These are phyloP conservation scores for Coprinopsis sp. DNA, from an alignment of 768 basidiomycete species.

Conservation along the genomic window DNA sequence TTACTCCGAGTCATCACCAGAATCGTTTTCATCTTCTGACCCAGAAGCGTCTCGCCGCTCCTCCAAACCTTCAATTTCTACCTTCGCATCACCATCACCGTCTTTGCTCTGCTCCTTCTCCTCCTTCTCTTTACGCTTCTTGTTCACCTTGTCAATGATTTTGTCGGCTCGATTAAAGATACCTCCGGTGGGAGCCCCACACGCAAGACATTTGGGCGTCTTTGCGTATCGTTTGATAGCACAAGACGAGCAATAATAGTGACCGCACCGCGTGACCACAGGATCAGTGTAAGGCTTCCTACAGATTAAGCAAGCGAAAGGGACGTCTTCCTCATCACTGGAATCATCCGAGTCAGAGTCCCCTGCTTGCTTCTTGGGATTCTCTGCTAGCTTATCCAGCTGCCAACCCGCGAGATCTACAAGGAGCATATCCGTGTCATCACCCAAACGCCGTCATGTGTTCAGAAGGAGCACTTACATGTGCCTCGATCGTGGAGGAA, in stretches of 20 bases:
- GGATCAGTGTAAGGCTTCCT: conserved; percentile 93
- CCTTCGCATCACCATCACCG: conserved; percentile 31
- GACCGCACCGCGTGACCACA: conserved; percentile 92
- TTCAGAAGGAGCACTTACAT: conserved; percentile 47
- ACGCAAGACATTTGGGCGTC: conserved; percentile 94
- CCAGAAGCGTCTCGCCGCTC: conserved; percentile 17
- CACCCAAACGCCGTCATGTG: conserved; percentile 1
- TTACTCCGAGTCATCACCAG: conserved; percentile 26
- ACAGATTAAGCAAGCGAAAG: conserved; percentile 98
- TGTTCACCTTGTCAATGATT: conserved; percentile 82
- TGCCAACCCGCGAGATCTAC: conserved; percentile 98
- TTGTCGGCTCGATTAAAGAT: conserved; percentile 97
- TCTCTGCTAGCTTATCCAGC: conserved; percentile 87
- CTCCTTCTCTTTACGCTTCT: conserved; percentile 57
- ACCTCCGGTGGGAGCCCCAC: conserved; percentile 87
- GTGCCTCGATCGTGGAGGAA: conserved; percentile 98
- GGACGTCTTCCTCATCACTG: conserved; percentile 82
- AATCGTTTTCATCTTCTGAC: conserved; percentile 32
- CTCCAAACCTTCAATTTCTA: conserved; percentile 61
- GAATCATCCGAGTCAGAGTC: conserved; percentile 61
- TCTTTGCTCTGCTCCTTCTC: conserved; percentile 39
- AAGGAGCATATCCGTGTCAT: conserved; percentile 9
- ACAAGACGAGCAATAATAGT: conserved; percentile 94
- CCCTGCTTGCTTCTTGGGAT: conserved; percentile 56
- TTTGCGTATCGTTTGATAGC: conserved; percentile 93